phyloP scores from a whole-genome alignment of 352 stramenopile species.

The Phytophthora pinifolia region DNA sequence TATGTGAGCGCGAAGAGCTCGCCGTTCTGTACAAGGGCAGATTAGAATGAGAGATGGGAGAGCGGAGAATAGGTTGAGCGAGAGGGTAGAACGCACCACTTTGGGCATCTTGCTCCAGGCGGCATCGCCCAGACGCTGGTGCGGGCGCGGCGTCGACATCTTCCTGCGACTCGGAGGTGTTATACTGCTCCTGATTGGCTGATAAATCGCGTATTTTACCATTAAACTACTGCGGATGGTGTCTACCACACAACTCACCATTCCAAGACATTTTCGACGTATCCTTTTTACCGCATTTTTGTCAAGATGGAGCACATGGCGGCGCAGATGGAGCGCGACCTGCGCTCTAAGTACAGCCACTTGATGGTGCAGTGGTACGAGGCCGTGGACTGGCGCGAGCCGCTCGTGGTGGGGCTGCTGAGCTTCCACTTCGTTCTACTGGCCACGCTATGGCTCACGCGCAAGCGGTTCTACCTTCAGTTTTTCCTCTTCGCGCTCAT shows the following conservation, averaged over 20 bases:
- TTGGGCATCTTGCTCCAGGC: conserved; percentile 95
- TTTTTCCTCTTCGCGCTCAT: conserved; percentile 70
- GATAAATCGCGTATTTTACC: too few species aligned
- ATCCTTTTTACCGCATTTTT: background rate
- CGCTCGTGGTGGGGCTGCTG: conserved; percentile 63
- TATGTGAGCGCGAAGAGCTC: conserved; percentile 99
- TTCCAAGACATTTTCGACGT: too few species aligned
- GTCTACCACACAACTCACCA: too few species aligned
- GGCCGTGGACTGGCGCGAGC: conserved; percentile 78
- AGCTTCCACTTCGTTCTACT: conserved; percentile 59
- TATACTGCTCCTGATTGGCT: too few species aligned
- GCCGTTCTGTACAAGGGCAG: conserved; percentile 68
- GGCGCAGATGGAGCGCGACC: conserved; percentile 62
- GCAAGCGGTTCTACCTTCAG: conserved; percentile 57
- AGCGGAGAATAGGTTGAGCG: background rate
- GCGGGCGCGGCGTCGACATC: conserved; percentile 61
- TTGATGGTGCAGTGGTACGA: conserved; percentile 85
- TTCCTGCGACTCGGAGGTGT: background rate
- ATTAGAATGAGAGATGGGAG: background rate
- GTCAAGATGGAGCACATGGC: conserved; percentile 59
- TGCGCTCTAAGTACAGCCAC: conserved; percentile 72
- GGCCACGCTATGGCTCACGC: conserved; percentile 48
- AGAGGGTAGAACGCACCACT: conserved; percentile 52
- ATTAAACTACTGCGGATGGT: too few species aligned
- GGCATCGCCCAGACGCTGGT: conserved; percentile 72